Base-by-base conservation (phyloP, 169 alveolate species). In the Plasmodium gallinaceum region DNA sequence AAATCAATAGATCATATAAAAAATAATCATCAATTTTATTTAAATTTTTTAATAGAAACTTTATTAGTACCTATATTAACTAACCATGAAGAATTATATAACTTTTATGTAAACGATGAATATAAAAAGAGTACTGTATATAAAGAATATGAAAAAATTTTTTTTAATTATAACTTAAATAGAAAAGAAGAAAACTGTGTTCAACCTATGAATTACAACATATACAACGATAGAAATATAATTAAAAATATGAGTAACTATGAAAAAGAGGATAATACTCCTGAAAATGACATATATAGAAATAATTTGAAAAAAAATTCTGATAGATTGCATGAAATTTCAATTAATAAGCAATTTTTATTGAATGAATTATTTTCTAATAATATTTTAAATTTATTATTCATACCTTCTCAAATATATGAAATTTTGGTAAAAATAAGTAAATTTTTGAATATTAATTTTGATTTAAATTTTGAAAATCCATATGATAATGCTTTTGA, bases 291-390 rank as follows among this genome's bases (percentile, higher is more conserved):
- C 20, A 61, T 61, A 24, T 61, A 22, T 61, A 61, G n/a, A 61
- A 14, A 24, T 14, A 32, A 24, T 26, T 24, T 64, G 7, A 2
- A 18, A 51, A 46, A 0, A 14, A 48, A 43, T 20, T 8, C 32
- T 66, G 22, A 45, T 37, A 32, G 4, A 32, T 12, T 14, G 0
- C 45, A 14, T 37, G 24, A 45, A 2, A 54, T 42, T 68, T 48
- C 75, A 12, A 16, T 71, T 16, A 26, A 86, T 60, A 86, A 86
- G 66, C 22, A 86, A 24, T 86, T 72, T 37, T 52, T 86, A 52
- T 24, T 86, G 0, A 86, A 86, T 72, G 92, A 86, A 86, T 37
- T 86, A 72, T 86, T 86, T 71, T 54, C 92, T 42, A 86, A 86
- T 24, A 70, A 86, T 46, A 73, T 86, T 72, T 64, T 86, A 48